Evolutionary conservation across 139 green algal species (phyloP), one percentile per base, ranked within the genome.

Genomic region (Gonium pectorale): DNA sequence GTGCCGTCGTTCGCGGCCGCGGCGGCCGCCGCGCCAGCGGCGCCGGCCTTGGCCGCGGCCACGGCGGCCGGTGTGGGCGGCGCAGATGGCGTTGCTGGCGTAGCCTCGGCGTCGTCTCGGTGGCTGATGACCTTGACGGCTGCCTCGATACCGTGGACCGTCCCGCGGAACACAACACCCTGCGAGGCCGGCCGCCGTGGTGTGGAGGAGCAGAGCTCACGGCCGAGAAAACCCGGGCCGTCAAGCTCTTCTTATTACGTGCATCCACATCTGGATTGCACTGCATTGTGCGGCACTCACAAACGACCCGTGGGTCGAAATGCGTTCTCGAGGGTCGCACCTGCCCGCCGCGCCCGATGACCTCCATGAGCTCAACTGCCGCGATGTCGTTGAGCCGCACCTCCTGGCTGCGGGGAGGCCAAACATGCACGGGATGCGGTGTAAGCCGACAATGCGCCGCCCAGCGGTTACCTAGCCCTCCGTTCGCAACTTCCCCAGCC

Each of bases 61-160:
- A 26, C n/a, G 2, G 37, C 66, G 0, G 37, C 54, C 54, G 13
- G 15, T 29, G 17, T 29, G 13, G 11, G 46, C 46, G 11, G 46
- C 46, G 13, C 13, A 11, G 46, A 15, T 54, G 13, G 15, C 11
- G 13, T 11, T 54, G 11, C 63, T n/a, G n/a, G 7, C 31, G 63
- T n/a, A 7, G 21, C 51, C 5, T 81, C 54, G 22, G 38, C 24
- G 13, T 81, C 54, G 73, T 56, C 73, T 3, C 54, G 54, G 29
- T 81, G 73, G 5, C 54, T 70, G 21, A 82, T 82, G 19, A 82
- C 74, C 41, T 82, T 82, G 74, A 70, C 41, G 17, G 74, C 74
- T 29, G 74, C 74, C 56, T 82, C 74, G 54, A 82, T 60, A 13
- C 74, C 74, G 40, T 82, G 74, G 0, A 82, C 59, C 29, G 62